These are phyloP conservation scores for Trifolium fragiferum DNA, from an alignment of 306 rosid genomes.

Conservation along the genomic window DNA sequence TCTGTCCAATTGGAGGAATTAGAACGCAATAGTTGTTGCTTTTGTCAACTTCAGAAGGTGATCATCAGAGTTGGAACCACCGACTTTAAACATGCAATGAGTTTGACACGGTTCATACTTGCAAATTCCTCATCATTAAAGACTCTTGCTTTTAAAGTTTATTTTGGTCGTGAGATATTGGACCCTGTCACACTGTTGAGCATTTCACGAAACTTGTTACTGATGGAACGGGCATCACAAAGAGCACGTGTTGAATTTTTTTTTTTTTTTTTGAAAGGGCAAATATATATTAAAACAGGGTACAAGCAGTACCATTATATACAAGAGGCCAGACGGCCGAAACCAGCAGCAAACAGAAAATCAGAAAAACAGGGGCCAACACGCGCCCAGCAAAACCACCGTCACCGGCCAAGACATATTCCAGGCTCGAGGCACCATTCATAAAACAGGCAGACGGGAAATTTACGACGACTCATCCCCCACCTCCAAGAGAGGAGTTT, in stretches of 20 bases:
- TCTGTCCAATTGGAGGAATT: not conserved
- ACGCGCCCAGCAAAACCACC: too few relatives aligned
- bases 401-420: too few relatives aligned
- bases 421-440: too few relatives aligned
- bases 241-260: not conserved
- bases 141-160: slow-evolving; percentile 5
- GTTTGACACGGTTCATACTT: slow-evolving; percentile 13
- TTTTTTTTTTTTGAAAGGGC: too few relatives aligned
- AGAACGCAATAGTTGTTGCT: not conserved
- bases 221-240: not conserved
- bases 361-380: too few relatives aligned
- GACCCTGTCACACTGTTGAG: not conserved
- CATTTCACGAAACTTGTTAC: not conserved
- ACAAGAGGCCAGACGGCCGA: too few relatives aligned
- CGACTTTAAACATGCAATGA: not conserved
- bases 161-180: not conserved
- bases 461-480: too few relatives aligned
- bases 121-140: slow-evolving; percentile 17
- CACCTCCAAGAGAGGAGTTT: too few relatives aligned
- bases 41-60: slow-evolving; percentile 5
- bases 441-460: too few relatives aligned
- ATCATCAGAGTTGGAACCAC: not conserved
- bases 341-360: too few relatives aligned
- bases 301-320: too few relatives aligned
- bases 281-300: too few relatives aligned